Base-by-base conservation (phyloP, 768 basidiomycete genomes). In the Phanerochaete carnosa region DNA sequence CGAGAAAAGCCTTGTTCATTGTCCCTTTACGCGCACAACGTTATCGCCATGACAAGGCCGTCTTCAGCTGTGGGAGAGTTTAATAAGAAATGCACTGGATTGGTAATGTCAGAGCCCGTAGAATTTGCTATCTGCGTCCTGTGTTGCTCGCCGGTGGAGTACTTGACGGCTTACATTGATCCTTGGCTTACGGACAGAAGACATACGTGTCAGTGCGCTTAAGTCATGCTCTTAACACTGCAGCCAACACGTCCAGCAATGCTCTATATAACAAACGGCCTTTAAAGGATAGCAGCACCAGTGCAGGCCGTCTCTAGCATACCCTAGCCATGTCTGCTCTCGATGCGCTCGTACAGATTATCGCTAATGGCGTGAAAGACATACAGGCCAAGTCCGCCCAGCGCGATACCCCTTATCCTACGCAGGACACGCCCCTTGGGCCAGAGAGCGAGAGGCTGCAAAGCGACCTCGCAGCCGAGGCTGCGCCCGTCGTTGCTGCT, bases 401-500 rank as follows among this genome's bases (percentile, higher is more conserved):
- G 28, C 55, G 55, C n/a, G 37, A 29, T 1, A 15, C 30, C 5
- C 11, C 30, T 5, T 61, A 61, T 23, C 55, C 60, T 7, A 28
- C 32, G 9, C 19, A 35, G 7, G 55, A 61, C 33, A 49, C 30
- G 37, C 46, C 47, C 1, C 25, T 15, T 19, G 45, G 32, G 12
- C n/a, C 45, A 1, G 55, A 51, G 35, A 46, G 45, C 2, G 25
- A 43, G 9, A 16, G 13, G 12, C 35, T 61, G 23, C 60, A 57
- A 47, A 37, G 32, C 4, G 28, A 55, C 15, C 37, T 50, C 33
- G 33, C 47, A 2, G 45, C 29, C 4, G 7, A 57, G 22, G 57
- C 62, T 3, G 46, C 52, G 19, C 62, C 58, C 12, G 45, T 55
- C 33, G 55, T 62, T 7, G 62, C 62, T 1, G 62, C 62, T 13